phyloP scores from a whole-genome alignment of 805 yeast species.

The Sugiyamaella mastotermitis region DNA sequence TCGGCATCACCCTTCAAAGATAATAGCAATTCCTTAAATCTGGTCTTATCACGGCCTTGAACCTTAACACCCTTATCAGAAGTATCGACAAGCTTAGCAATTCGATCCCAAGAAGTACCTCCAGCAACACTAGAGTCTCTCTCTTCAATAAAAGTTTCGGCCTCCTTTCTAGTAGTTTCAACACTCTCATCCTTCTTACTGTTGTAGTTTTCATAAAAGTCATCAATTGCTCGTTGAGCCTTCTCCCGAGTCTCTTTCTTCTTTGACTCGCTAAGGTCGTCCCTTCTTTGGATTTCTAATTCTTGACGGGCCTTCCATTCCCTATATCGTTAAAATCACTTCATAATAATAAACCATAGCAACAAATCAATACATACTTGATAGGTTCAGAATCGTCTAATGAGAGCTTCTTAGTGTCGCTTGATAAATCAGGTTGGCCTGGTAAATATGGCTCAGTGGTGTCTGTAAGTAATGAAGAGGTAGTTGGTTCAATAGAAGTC shows the following conservation, averaged over 20 bases:
- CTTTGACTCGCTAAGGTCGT: constrained; percentile 58
- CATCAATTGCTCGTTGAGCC: constrained; percentile 81
- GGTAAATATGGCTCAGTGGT: constrained; percentile 21
- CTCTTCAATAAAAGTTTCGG: constrained; percentile 61
- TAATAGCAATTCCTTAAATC: constrained; percentile 59
- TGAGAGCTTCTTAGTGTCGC: constrained; percentile 23
- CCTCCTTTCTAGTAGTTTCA: constrained; percentile 58
- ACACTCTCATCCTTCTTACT: constrained; percentile 68
- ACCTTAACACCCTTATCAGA: constrained; percentile 41
- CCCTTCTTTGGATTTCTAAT: constrained; percentile 74
- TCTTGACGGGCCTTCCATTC: constrained; percentile 83
- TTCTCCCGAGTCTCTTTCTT: constrained; percentile 61
- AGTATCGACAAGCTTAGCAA: constrained; percentile 43
- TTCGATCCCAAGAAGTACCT: constrained; percentile 56
- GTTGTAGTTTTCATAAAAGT: constrained; percentile 87
- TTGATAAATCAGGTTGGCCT: constrained; percentile 6
- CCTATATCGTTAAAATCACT: constrained; percentile 10
- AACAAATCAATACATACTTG: constrained; percentile 30
- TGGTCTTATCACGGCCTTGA: constrained; percentile 52
- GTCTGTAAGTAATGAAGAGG: no score
- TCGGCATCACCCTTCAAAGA: constrained; percentile 62
- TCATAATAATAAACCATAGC: neutral
- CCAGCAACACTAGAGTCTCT: constrained; percentile 52
- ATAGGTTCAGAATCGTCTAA: constrained; percentile 51
- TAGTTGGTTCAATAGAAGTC: no score